phyloP scores from a whole-genome alignment of 805 yeast species.

The Wickerhamiella parazyma region DNA sequence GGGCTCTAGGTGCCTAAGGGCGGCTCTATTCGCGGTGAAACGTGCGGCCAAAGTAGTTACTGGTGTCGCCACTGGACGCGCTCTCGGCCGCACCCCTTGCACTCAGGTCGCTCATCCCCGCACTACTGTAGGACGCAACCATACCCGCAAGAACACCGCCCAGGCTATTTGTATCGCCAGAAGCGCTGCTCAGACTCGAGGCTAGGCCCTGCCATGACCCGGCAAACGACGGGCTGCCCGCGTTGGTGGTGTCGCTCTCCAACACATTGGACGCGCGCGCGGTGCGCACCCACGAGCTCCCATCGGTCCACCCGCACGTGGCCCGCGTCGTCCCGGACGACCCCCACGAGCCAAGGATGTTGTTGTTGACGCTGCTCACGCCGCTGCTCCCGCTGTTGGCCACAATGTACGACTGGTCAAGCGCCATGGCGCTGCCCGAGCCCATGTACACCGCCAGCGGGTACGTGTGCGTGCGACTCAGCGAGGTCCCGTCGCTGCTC shows the following conservation, averaged over 20 bases:
- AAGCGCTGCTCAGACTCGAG: not conserved
- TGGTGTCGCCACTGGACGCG: too few species aligned
- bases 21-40: not conserved
- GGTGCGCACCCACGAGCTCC: not conserved
- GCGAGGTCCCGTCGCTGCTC: not conserved
- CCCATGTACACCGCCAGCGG: slow-evolving; percentile 1
- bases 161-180: not conserved
- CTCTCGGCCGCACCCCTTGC: not conserved
- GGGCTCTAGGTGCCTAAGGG: too few species aligned
- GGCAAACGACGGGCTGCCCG: not conserved
- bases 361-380: slow-evolving; percentile 1
- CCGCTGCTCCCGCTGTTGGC: not conserved
- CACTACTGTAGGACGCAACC: not conserved
- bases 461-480: slow-evolving; percentile 2
- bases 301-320: slow-evolving; percentile 1
- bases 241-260: not conserved
- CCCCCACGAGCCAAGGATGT: slow-evolving; percentile 3
- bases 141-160: not conserved
- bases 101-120: not conserved
- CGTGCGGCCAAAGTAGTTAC: not conserved
- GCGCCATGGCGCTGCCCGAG: not conserved
- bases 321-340: not conserved
- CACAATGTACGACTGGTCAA: slow-evolving; percentile 7
- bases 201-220: not conserved
- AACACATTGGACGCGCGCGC: not conserved